Conservation (phyloP, 164 flowering plant species). For the Nelumbo lutea region DNA sequence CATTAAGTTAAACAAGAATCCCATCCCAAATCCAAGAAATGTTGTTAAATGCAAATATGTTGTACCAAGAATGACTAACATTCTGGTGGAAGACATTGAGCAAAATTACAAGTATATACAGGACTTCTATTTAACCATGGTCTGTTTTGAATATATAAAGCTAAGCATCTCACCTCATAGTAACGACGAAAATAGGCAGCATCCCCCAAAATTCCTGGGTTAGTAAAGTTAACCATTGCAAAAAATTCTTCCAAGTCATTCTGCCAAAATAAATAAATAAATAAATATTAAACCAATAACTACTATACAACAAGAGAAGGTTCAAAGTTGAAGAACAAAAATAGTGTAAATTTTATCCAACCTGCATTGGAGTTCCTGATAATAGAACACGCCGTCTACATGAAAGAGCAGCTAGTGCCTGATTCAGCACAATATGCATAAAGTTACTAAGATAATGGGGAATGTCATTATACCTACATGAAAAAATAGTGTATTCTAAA, state of each 20-base stretch:
- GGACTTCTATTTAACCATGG: neutral
- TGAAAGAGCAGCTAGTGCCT: conserved; percentile 91
- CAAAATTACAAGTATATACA: neutral
- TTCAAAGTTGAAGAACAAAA: neutral
- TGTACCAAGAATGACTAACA: neutral
- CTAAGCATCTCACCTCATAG: conserved; percentile 59
- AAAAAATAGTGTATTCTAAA: neutral
- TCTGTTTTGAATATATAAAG: neutral
- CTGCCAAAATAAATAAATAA: conserved; percentile 32
- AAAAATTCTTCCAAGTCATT: conserved; percentile 98
- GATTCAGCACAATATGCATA: conserved; percentile 15
- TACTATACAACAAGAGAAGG: neutral
- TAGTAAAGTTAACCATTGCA: conserved; percentile 98
- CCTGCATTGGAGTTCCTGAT: conserved; percentile 99
- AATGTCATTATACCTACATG: neutral
- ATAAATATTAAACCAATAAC: neutral
- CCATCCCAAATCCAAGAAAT: neutral
- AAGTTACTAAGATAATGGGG: neutral
- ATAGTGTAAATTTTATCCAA: conserved; percentile 16
- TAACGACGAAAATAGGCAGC: conserved; percentile 85
- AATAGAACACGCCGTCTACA: conserved; percentile 82
- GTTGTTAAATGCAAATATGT: neutral
- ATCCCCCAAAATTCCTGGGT: conserved; percentile 93
- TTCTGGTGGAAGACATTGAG: neutral
- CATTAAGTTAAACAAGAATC: neutral